Conservation (phyloP, 2,329 filamentous ascomycete genomes). For the Rasamsonia emersonii region DNA sequence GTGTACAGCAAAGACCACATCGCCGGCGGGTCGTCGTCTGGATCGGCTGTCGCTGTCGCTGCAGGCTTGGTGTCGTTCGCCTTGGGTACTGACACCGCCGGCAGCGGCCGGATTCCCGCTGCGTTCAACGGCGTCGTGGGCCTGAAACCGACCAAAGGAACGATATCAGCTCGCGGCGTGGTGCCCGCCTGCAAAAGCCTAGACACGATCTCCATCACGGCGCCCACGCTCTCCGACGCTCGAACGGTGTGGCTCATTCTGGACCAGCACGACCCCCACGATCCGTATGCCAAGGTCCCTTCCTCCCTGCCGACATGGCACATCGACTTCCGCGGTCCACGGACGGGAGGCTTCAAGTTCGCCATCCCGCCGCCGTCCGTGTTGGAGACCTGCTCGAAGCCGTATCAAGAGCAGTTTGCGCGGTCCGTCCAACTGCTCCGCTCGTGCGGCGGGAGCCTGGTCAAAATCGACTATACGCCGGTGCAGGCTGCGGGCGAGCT, state of each 20-base stretch:
- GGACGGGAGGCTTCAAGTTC: not conserved
- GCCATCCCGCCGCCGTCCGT: not conserved
- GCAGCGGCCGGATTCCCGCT: slow-evolving; percentile 13
- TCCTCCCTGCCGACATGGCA: not conserved
- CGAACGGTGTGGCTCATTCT: not conserved
- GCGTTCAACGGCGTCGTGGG: slow-evolving; percentile 14
- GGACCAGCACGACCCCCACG: not conserved
- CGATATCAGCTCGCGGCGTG: slow-evolving; percentile 11
- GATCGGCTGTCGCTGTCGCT: slow-evolving; percentile 47
- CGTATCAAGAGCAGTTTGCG: not conserved
- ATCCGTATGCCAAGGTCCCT: not conserved
- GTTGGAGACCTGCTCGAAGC: not conserved
- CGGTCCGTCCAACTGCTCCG: not conserved
- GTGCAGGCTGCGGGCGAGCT: not conserved
- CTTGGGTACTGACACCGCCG: slow-evolving; percentile 12
- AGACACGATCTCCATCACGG: not conserved
- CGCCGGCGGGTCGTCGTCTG: slow-evolving; percentile 50
- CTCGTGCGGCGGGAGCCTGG: not conserved
- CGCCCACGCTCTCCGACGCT: too few relatives aligned
- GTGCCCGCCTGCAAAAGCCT: slow-evolving; percentile 6
- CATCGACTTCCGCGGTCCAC: not conserved
- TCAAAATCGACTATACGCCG: not conserved
- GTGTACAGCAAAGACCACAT: slow-evolving; percentile 44
- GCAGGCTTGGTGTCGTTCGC: slow-evolving; percentile 23
- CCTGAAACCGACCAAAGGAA: slow-evolving; percentile 12